phyloP scores from a whole-genome alignment of 176 grass and related monocot genomes.

The Ensete glaucum region DNA sequence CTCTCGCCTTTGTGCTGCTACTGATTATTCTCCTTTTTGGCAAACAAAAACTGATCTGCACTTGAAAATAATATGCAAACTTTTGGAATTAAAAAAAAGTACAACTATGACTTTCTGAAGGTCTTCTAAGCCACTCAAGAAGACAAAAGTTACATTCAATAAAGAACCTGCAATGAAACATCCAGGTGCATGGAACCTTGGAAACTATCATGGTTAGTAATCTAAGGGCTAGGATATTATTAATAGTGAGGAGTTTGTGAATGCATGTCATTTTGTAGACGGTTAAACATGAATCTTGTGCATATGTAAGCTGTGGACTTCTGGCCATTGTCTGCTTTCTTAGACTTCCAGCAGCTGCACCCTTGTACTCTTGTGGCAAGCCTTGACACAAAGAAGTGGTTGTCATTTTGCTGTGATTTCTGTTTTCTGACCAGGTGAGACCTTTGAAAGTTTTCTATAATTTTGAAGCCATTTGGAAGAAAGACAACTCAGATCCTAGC shows the following conservation, averaged over 20 bases:
- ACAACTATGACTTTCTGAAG: too few relatives aligned
- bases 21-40: neutral
- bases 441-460: constrained; percentile 65
- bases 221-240: neutral
- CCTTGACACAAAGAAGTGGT: too few relatives aligned
- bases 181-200: too few relatives aligned
- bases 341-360: neutral
- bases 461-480: constrained; percentile 74
- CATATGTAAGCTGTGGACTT: neutral
- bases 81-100: neutral
- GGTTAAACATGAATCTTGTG: neutral
- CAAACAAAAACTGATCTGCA: neutral
- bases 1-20: neutral
- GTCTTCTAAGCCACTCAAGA: too few relatives aligned
- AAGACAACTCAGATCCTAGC: constrained; percentile 44
- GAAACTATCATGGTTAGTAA: neutral
- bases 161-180: too few relatives aligned
- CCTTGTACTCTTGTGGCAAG: neutral
- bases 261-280: too few relatives aligned
- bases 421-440: constrained; percentile 38
- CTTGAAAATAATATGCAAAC: neutral
- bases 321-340: neutral
- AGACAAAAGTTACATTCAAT: too few relatives aligned
- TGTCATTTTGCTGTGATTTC: too few relatives aligned
- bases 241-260: neutral